Base-by-base conservation (phyloP, 1,139 yeast species). In the Sugiyamaella xylanicola region DNA sequence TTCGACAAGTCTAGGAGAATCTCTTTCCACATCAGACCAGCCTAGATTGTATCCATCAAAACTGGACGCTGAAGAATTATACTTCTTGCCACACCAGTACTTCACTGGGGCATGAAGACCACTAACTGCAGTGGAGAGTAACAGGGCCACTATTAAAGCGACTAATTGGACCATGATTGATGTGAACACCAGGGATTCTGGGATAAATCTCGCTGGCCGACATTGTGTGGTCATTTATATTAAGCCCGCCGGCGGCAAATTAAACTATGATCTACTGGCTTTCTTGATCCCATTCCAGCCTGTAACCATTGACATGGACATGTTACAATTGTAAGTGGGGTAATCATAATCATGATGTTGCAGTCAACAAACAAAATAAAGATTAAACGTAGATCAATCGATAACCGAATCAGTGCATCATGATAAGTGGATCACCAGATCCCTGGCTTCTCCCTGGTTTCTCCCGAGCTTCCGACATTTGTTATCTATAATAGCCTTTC, bases 81-180 rank as follows among this genome's bases (percentile, higher is more conserved):
- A 56, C 16, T 48, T 43, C 36, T 57, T 57, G 13, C 58, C 59
- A 52, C 59, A 57, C 59, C 59, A 57, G 40, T 50, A 57, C 32
- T 57, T 57, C n/a, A 57, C 21, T 15, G 47, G 49, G 4, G 56
- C 56, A 21, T 53, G 53, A 27, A 53, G 43, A 1, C 27, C 52
- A 21, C 25, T 21, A 11, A 35, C 46, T 11, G 36, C 13, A 27
- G 40, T 40, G 37, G 43, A 36, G 21, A 44, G 16, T 7, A 36
- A 44, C 42, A 50, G 21, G 9, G 42, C 20, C 7, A 32, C 35
- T 2, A 41, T 4, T 19, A 3, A 16, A 3, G 32, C 16, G 16
- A 35, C 20, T 29, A 45, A 19, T 19, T 35, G 27, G n/a, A 45
- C 49, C 49, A 45, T 45, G 8, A 13, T 32, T n/a, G 37, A 32